A percentile compares a stretch with the other conserved stretches of the same genome.
Conservation (phyloP, 148 eudicot species). For the Silene uniflora region DNA sequence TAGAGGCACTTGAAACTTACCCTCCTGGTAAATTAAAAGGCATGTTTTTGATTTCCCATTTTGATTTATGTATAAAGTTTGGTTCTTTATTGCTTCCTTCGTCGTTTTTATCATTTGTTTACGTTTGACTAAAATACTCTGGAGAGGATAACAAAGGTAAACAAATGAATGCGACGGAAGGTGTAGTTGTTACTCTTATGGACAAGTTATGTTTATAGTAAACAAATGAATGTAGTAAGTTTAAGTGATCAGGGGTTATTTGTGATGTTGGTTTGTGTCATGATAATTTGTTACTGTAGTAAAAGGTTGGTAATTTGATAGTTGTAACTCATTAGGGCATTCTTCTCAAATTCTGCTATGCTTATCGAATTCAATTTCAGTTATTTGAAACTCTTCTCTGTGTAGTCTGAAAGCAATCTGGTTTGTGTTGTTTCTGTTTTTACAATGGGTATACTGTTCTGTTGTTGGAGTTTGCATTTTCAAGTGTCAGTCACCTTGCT, state of each 20-base stretch:
- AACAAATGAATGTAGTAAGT: not conserved
- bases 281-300: not conserved
- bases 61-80: not conserved
- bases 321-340: not conserved
- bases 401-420: not conserved
- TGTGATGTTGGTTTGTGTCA: not conserved
- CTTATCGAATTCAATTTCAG: no score
- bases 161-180: no score
- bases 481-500: not conserved
- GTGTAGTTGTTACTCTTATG: not conserved
- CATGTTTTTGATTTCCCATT: conserved; percentile 15
- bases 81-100: not conserved
- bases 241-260: not conserved
- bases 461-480: not conserved
- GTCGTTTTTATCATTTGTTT: no score
- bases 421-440: not conserved
- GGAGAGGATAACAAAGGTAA: no score
- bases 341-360: not conserved
- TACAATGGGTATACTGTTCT: no score
- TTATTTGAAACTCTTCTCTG: no score
- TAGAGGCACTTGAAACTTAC: conserved; percentile 91
- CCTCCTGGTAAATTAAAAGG: conserved; percentile 91
- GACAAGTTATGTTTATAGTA: not conserved
- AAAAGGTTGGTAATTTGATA: not conserved
- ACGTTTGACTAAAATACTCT: no score